Conservation (phyloP, 768 basidiomycete genomes). For the Hysterangium stoloniferum region DNA sequence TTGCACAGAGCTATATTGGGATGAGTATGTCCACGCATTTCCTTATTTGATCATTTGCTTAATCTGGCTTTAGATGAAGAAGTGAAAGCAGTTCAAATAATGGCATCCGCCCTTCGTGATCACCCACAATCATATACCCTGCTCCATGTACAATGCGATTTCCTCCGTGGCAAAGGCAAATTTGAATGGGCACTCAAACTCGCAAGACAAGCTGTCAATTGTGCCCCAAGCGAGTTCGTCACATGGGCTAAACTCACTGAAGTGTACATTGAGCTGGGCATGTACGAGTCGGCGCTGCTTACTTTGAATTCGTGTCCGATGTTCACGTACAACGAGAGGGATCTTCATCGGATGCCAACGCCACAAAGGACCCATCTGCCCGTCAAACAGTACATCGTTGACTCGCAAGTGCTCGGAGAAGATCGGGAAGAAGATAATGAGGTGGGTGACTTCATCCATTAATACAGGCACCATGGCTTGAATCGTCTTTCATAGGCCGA, state of each 20-base stretch:
- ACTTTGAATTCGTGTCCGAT: constrained; percentile 99
- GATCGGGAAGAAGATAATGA: constrained; percentile 80
- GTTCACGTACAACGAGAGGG: constrained; percentile 98
- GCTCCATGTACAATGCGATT: constrained; percentile 91
- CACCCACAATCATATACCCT: constrained; percentile 92
- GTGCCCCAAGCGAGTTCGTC: constrained; percentile 96
- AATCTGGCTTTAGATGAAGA: constrained; percentile 67
- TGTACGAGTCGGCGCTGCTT: constrained; percentile 84
- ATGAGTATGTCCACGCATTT: constrained; percentile 72
- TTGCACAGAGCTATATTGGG: constrained; percentile 88
- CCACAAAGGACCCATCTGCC: constrained; percentile 81
- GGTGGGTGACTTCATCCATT: constrained; percentile 30
- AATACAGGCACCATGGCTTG: background rate
- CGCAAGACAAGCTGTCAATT: constrained; percentile 93
- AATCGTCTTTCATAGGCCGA: constrained; percentile 54
- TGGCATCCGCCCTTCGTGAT: constrained; percentile 72
- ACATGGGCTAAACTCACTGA: constrained; percentile 99
- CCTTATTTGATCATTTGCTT: background rate
- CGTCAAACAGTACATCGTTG: constrained; percentile 74
- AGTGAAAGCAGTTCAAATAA: constrained; percentile 95
- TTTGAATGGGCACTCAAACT: constrained; percentile 85
- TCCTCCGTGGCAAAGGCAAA: constrained; percentile 79
- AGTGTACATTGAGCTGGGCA: constrained; percentile 82
- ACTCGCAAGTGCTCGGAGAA: constrained; percentile 74
- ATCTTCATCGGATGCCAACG: constrained; percentile 78